Evolutionary conservation across 108 stramenopile species (phyloP).

Genomic region (Skeletonema grethae): DNA sequence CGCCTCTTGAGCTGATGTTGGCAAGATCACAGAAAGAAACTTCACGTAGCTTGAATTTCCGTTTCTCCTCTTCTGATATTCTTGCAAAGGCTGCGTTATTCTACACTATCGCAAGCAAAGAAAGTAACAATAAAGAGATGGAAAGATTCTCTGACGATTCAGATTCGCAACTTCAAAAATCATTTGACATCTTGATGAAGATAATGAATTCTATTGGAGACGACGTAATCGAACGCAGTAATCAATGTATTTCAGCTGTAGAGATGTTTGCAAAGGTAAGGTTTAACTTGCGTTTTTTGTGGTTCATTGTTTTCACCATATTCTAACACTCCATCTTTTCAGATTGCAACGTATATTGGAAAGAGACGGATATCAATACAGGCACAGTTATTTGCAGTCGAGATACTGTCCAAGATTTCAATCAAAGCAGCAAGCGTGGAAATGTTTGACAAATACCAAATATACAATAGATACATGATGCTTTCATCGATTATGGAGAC

Average conservation of each 20-base stretch:
- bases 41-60: conserved; percentile 18
- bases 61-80: conserved; percentile 34
- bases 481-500: conserved; percentile 30
- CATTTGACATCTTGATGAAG: conserved; percentile 26
- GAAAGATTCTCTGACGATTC: conserved; percentile 16
- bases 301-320: neutral
- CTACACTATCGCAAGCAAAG: conserved; percentile 18
- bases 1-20: conserved; percentile 30
- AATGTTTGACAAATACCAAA: conserved; percentile 41
- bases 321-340: neutral
- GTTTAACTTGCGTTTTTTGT: neutral
- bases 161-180: conserved; percentile 26
- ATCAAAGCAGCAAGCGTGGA: conserved; percentile 15
- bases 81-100: conserved; percentile 35
- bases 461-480: conserved; percentile 35
- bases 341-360: conserved; percentile 32
- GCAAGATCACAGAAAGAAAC: conserved; percentile 13
- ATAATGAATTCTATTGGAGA: conserved; percentile 9
- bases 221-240: conserved; percentile 4
- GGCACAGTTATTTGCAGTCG: conserved; percentile 29
- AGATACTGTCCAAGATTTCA: conserved; percentile 31
- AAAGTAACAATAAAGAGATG: neutral
- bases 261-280: conserved; percentile 49
- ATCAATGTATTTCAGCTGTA: conserved; percentile 24
- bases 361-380: conserved; percentile 29